phyloP scores from a whole-genome alignment of 352 stramenopile genomes.

The Aphanomyces cochlioides region DNA sequence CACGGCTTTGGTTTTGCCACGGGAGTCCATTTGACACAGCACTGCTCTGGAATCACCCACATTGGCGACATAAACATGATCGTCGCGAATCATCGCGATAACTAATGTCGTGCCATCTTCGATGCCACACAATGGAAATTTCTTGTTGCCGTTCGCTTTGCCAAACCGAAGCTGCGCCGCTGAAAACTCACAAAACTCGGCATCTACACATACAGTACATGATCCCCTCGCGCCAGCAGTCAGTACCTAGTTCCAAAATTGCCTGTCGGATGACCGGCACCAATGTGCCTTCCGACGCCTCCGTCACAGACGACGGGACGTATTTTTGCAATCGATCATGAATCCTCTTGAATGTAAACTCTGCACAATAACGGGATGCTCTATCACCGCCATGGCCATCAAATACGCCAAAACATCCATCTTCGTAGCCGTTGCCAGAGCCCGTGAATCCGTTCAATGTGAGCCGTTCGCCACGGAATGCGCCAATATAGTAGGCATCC shows the following conservation, averaged over 20 bases:
- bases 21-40: slow-evolving; percentile 41
- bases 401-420: slow-evolving; percentile 77
- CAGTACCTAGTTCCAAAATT: slow-evolving; percentile 22
- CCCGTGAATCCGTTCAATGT: slow-evolving; percentile 74
- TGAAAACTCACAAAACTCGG: slow-evolving; percentile 21
- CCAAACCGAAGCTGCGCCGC: background rate
- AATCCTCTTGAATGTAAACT: slow-evolving; percentile 68
- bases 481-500: slow-evolving; percentile 81
- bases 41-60: slow-evolving; percentile 80
- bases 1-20: slow-evolving; percentile 45
- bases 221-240: background rate
- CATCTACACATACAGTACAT: background rate
- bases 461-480: slow-evolving; percentile 49
- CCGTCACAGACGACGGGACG: slow-evolving; percentile 22
- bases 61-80: slow-evolving; percentile 69
- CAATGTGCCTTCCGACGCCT: background rate
- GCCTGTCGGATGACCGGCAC: background rate
- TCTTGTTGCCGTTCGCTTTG: background rate
- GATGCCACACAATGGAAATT: slow-evolving; percentile 39
- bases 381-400: slow-evolving; percentile 77
- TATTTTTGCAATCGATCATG: slow-evolving; percentile 50
- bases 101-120: slow-evolving; percentile 79
- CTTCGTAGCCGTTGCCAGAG: slow-evolving; percentile 31
- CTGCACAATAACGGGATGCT: slow-evolving; percentile 69
- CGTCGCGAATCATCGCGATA: slow-evolving; percentile 67